Evolutionary conservation across 2,329 filamentous ascomycete species (phyloP), one percentile per base, ranked within the genome.

Genomic region (Penicillium olsonii): DNA sequence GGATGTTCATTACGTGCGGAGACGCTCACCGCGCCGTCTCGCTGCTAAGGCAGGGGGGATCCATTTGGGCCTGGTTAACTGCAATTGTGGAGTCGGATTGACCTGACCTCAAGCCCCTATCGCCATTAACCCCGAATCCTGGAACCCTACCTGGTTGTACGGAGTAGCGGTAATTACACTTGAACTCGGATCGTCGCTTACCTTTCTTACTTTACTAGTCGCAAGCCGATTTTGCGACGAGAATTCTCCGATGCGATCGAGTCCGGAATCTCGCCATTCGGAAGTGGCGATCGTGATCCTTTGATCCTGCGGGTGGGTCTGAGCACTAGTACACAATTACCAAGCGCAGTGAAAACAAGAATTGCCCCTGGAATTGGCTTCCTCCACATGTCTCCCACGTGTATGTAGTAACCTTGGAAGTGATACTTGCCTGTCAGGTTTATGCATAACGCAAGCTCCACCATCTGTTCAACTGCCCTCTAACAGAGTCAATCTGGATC

Each of bases 41-140:
- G 9, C 31, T 37, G 34, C 54, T 59, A 57, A 55, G 38, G 56
- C 54, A 56, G 46, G 55, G 52, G 48, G 37, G 31, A 54, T 57
- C 55, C 33, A 49, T 48, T 42, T 26, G 6, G 29, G 43, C 47
- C 38, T 50, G 18, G 37, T 41, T n/a, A 15, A 41, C 22, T 37
- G 19, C 29, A 39, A 27, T 11, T 39, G 47, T 50, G 42, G 47
- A 17, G 35, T 34, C 20, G 1, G 11, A 37, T 37, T 33, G 20
- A n/a, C 18, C 26, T 35, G 33, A 35, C 33, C 14, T n/a, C 20
- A 26, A 27, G n/a, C n/a, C 35, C 20, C 27, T 33, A 26, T n/a
- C 37, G 22, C 37, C 20, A 42, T 26, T 34, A 19, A 6, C 22
- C 11, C 34, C 20, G n/a, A 26, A 31, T 24, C 18, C 24, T 29